These are phyloP conservation scores for Lyophyllum shimeji DNA, from an alignment of 768 basidiomycete species.

Conservation along the genomic window DNA sequence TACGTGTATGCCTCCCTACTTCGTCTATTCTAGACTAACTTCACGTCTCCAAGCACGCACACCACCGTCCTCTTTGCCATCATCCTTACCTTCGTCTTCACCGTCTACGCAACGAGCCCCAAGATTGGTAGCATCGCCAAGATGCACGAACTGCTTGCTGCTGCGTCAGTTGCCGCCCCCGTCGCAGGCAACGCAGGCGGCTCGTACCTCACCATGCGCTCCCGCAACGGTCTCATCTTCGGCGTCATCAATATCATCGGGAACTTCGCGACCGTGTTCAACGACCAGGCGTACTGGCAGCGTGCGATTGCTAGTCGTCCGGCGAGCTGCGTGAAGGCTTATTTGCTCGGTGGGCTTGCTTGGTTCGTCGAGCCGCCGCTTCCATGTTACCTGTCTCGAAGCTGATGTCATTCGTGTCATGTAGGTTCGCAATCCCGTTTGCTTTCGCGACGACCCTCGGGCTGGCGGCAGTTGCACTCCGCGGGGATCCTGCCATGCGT, in stretches of 20 bases:
- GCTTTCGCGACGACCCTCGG: conserved; percentile 86
- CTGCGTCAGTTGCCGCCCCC: conserved; percentile 52
- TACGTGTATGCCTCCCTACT: conserved; percentile 31
- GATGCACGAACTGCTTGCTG: conserved; percentile 81
- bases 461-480: conserved; percentile 82
- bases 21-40: not conserved
- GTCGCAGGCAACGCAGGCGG: conserved; percentile 83
- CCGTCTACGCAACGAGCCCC: conserved; percentile 75
- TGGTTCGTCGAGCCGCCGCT: conserved; percentile 49
- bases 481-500: conserved; percentile 54
- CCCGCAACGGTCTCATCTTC: conserved; percentile 76
- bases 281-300: conserved; percentile 86
- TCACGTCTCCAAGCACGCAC: conserved; percentile 60
- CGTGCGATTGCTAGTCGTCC: conserved; percentile 87
- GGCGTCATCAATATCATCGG: conserved; percentile 88
- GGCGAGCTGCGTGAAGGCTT: conserved; percentile 86
- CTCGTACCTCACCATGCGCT: conserved; percentile 80
- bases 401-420: not conserved
- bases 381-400: not conserved
- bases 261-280: conserved; percentile 65
- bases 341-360: conserved; percentile 83
- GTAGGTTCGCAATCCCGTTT: conserved; percentile 83
- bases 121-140: conserved; percentile 76
- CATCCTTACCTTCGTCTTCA: conserved; percentile 73
- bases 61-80: conserved; percentile 86